A percentile compares a stretch with the other conserved stretches of the same genome.
Conservation (phyloP, 106 monocot species). For the Iris macrosiphon region DNA sequence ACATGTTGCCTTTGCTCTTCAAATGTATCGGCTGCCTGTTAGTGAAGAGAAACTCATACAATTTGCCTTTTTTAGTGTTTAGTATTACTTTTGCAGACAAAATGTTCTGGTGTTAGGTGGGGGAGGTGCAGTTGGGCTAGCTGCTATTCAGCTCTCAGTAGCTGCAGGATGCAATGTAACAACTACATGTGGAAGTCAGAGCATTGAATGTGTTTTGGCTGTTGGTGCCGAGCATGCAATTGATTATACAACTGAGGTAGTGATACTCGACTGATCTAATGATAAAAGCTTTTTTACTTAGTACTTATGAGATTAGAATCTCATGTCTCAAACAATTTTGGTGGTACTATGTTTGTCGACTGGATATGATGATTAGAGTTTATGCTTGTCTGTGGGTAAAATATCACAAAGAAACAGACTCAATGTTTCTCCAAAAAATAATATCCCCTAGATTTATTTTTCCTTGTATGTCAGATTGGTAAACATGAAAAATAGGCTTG, state of each 20-base stretch:
- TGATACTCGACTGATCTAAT: neutral
- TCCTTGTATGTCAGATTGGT: too few relatives aligned
- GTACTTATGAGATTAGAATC: too few relatives aligned
- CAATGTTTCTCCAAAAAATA: too few relatives aligned
- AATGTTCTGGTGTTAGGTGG: constrained; percentile 89
- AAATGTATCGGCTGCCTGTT: too few relatives aligned
- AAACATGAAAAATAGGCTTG: too few relatives aligned
- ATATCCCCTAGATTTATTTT: too few relatives aligned
- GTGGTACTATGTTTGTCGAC: too few relatives aligned
- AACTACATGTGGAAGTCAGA: constrained; percentile 80
- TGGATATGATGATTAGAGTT: too few relatives aligned
- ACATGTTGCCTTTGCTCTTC: too few relatives aligned
- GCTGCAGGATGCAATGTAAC: constrained; percentile 69
- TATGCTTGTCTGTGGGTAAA: too few relatives aligned
- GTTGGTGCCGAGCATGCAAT: constrained; percentile 92
- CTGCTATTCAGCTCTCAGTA: constrained; percentile 89
- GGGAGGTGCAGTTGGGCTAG: constrained; percentile 95
- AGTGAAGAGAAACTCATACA: neutral
- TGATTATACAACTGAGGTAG: constrained; percentile 82
- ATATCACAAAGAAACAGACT: too few relatives aligned
- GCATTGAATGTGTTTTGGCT: constrained; percentile 60
- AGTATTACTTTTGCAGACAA: constrained; percentile 41
- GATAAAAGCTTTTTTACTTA: neutral
- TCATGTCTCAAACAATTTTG: too few relatives aligned
- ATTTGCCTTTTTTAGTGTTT: neutral